Evolutionary conservation across 768 basidiomycete genomes (phyloP).

Genomic region (Russula emetica): DNA sequence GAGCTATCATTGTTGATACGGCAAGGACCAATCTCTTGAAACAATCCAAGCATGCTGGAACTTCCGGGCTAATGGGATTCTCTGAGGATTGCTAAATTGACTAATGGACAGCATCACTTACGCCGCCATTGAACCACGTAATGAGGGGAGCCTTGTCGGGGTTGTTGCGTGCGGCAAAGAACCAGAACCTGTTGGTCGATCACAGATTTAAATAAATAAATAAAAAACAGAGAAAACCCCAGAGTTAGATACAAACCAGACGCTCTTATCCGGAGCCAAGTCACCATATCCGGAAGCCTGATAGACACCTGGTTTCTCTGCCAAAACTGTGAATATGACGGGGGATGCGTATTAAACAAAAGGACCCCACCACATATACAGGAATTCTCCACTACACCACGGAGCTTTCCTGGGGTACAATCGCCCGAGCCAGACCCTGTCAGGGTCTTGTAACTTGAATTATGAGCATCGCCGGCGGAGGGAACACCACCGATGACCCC

Average conservation of each 20-base stretch:
- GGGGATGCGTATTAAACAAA: neutral
- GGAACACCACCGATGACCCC: constrained; percentile 49
- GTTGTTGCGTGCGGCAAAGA: constrained; percentile 60
- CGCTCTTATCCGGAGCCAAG: constrained; percentile 50
- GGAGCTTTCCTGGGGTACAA: constrained; percentile 45
- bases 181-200: constrained; percentile 53
- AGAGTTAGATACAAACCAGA: constrained; percentile 41
- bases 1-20: constrained; percentile 60
- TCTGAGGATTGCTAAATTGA: neutral
- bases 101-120: constrained; percentile 26
- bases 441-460: neutral
- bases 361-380: constrained; percentile 49
- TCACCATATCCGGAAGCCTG: constrained; percentile 65
- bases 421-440: neutral
- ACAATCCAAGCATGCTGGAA: constrained; percentile 62
- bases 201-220: too few species aligned
- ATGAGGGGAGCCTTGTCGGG: constrained; percentile 58
- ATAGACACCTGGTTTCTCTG: constrained; percentile 59
- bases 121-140: constrained; percentile 61
- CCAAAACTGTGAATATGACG: neutral
- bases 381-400: constrained; percentile 55
- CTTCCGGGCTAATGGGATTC: constrained; percentile 35
- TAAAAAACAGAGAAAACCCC: neutral
- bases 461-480: too few species aligned
- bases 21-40: constrained; percentile 94